Evolutionary conservation across 78 protist genomes (phyloP).

Genomic region (Dictyostelium brefeldianum): DNA sequence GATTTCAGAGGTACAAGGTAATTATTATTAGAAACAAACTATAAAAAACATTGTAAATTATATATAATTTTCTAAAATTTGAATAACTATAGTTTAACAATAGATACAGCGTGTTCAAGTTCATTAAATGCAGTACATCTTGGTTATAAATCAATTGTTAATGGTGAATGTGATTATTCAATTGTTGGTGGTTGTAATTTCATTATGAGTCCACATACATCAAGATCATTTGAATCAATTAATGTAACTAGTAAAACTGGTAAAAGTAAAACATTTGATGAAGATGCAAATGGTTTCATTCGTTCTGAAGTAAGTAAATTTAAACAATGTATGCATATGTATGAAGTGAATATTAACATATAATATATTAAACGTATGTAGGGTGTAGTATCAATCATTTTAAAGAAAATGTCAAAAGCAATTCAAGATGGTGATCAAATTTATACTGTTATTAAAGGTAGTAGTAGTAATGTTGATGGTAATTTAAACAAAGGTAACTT

Average conservation of each 20-base stretch:
- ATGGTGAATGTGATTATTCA: constrained; percentile 85
- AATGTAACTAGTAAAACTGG: constrained; percentile 83
- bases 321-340: constrained; percentile 89
- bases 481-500: neutral
- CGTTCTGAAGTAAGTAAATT: constrained; percentile 89
- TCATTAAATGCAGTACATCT: constrained; percentile 1
- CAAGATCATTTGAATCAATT: constrained; percentile 13
- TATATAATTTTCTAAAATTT: no score
- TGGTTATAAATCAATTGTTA: constrained; percentile 78
- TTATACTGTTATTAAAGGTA: constrained; percentile 51
- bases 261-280: constrained; percentile 87
- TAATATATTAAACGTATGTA: no score
- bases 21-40: no score
- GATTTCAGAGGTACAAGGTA: constrained; percentile 27
- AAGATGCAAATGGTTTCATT: constrained; percentile 91
- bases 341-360: no score
- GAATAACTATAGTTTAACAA: no score
- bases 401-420: constrained; percentile 28
- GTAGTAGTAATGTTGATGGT: constrained; percentile 80
- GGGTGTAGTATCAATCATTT: constrained; percentile 49
- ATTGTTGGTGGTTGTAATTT: constrained; percentile 89
- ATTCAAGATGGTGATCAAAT: constrained; percentile 42
- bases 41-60: no score
- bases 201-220: constrained; percentile 41
- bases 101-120: constrained; percentile 76